Evolutionary conservation across 1,139 yeast species (phyloP).

Genomic region (Magnusiomyces starmeri): DNA sequence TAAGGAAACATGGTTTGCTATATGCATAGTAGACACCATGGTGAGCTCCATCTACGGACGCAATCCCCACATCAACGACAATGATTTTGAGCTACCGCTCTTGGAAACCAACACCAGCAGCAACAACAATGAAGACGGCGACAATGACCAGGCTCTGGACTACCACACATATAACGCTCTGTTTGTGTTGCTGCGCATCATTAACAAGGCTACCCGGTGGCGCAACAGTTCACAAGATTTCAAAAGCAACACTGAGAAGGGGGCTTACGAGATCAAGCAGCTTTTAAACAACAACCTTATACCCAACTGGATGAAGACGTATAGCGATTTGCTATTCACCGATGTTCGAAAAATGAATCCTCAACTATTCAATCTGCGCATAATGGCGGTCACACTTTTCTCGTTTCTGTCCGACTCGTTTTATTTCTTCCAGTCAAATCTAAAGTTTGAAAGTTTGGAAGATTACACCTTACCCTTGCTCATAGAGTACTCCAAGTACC

Average conservation of each 20-base stretch:
- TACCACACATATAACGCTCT: background rate
- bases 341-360: background rate
- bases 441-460: background rate
- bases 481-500: too few relatives aligned
- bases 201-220: background rate
- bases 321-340: background rate
- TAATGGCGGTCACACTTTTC: background rate
- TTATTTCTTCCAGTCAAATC: background rate
- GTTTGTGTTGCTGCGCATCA: background rate
- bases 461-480: too few relatives aligned
- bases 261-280: background rate
- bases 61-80: conserved; percentile 17
- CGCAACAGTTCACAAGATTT: background rate
- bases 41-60: conserved; percentile 20
- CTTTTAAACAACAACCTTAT: too few relatives aligned
- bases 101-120: background rate
- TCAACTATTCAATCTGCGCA: background rate
- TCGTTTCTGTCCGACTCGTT: background rate
- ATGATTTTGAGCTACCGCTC: conserved; percentile 15
- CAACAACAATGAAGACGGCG: background rate
- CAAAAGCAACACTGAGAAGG: background rate
- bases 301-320: background rate
- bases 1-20: conserved; percentile 21
- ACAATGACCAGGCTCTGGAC: background rate
- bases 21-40: conserved; percentile 21